Percentiles rank a stretch among this genome's conserved stretches.
Evolutionary conservation across 1,139 yeast genomes (phyloP).

Genomic region (Nadsonia commutata): DNA sequence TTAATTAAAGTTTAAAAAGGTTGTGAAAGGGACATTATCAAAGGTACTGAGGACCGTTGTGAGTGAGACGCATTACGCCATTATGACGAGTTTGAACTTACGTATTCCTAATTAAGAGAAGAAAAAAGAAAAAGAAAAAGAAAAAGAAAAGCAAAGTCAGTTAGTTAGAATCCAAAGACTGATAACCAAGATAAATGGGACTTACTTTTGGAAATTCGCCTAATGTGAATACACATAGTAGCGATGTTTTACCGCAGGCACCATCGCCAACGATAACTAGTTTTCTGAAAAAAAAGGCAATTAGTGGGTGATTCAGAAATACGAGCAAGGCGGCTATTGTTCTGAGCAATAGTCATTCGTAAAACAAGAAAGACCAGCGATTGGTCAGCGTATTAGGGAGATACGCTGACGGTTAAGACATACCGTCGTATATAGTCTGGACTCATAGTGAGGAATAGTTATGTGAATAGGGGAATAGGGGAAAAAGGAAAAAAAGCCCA

Average conservation of each 20-base stretch:
- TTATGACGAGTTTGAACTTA: conserved; percentile 1
- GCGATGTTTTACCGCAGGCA: conserved; percentile 87
- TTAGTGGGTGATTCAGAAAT: conserved; percentile 1
- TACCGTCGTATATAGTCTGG: no score
- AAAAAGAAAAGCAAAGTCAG: background rate
- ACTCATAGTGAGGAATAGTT: no score
- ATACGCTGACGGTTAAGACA: no score
- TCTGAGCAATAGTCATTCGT: no score
- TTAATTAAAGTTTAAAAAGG: background rate
- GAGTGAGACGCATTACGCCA: background rate
- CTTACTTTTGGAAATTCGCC: conserved; percentile 49
- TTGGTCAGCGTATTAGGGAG: no score
- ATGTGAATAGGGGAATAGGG: no score
- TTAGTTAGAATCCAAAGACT: background rate
- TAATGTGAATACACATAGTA: conserved; percentile 76
- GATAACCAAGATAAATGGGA: background rate
- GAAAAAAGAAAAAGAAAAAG: background rate
- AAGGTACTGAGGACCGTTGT: no score
- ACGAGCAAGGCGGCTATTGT: no score
- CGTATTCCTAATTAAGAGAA: conserved; percentile 5
- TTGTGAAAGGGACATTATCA: background rate
- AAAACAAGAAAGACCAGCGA: no score
- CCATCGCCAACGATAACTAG: conserved; percentile 91
- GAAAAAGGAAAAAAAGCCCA: no score
- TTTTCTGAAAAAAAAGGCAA: conserved; percentile 31